These are phyloP conservation scores for Mycena galopus DNA, from an alignment of 768 basidiomycete genomes.

Conservation along the genomic window DNA sequence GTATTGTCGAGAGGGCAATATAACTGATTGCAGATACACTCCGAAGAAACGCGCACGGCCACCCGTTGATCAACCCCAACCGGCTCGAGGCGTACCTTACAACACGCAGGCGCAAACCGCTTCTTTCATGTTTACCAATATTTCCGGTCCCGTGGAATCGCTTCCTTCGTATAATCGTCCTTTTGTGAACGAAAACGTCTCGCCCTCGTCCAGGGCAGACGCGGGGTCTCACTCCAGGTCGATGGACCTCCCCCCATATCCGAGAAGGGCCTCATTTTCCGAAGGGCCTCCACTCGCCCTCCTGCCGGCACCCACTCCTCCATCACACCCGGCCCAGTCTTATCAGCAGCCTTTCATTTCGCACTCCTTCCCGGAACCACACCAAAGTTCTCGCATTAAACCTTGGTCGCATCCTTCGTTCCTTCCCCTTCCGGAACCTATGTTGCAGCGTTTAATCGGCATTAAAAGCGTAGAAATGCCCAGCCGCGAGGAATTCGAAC, in stretches of 20 bases:
- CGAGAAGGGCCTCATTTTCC: constrained; percentile 15
- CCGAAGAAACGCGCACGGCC: constrained; percentile 76
- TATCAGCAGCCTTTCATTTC: constrained; percentile 59
- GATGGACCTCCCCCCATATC: constrained; percentile 27
- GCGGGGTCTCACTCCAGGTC: not conserved
- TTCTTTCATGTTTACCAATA: constrained; percentile 39
- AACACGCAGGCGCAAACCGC: constrained; percentile 35
- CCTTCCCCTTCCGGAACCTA: constrained; percentile 68
- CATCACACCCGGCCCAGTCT: constrained; percentile 25
- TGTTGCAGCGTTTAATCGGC: constrained; percentile 66
- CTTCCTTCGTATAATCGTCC: constrained; percentile 19
- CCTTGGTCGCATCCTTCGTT: constrained; percentile 73
- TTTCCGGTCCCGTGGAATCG: constrained; percentile 29
- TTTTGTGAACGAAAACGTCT: constrained; percentile 30
- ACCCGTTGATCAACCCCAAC: constrained; percentile 48
- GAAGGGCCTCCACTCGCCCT: constrained; percentile 40
- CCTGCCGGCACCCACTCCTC: constrained; percentile 41
- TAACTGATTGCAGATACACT: constrained; percentile 75
- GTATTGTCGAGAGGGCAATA: constrained; percentile 68
- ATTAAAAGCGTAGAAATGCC: constrained; percentile 74
- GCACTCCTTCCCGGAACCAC: constrained; percentile 53
- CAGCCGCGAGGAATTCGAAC: constrained; percentile 64
- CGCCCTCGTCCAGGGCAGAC: constrained; percentile 11
- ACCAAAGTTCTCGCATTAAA: constrained; percentile 60
- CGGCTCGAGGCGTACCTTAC: constrained; percentile 31